Evolutionary conservation across 176 grass and related monocot species (phyloP).

Genomic region (Alloteropsis semialata): DNA sequence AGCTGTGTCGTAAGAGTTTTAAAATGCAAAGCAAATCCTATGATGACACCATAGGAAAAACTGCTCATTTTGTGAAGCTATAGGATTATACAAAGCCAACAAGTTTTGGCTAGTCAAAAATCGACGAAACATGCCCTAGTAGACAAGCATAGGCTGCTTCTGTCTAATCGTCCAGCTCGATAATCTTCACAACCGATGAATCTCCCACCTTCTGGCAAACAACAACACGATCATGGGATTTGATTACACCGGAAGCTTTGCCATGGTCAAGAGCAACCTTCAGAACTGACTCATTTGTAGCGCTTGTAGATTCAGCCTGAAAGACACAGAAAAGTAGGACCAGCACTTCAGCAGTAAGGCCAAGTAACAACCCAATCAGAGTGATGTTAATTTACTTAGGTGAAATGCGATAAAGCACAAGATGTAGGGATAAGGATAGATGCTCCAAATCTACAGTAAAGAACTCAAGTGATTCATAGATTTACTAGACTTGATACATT

Average conservation of each 20-base stretch:
- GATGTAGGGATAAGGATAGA: neutral
- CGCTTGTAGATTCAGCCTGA: conserved; percentile 78
- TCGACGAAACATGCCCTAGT: conserved; percentile 6
- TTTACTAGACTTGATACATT: neutral
- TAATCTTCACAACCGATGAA: too few relatives aligned
- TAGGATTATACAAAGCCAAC: conserved; percentile 35
- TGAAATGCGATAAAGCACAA: neutral
- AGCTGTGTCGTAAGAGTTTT: neutral
- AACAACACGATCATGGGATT: too few relatives aligned
- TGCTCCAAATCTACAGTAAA: neutral
- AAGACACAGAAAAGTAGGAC: neutral
- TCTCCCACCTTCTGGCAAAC: too few relatives aligned
- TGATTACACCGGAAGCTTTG: too few relatives aligned
- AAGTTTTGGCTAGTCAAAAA: conserved; percentile 36
- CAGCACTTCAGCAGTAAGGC: neutral
- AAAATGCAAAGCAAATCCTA: conserved; percentile 7
- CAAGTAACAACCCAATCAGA: neutral
- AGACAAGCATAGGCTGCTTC: neutral
- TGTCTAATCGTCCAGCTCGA: conserved; percentile 81
- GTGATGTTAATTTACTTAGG: neutral
- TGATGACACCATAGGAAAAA: conserved; percentile 18
- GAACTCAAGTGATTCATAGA: neutral
- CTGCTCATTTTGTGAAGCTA: conserved; percentile 20
- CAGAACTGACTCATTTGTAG: conserved; percentile 92
- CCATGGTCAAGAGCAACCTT: too few relatives aligned